Conservation (phyloP, 2,329 filamentous ascomycete genomes). For the Sordariomycetes sp. region DNA sequence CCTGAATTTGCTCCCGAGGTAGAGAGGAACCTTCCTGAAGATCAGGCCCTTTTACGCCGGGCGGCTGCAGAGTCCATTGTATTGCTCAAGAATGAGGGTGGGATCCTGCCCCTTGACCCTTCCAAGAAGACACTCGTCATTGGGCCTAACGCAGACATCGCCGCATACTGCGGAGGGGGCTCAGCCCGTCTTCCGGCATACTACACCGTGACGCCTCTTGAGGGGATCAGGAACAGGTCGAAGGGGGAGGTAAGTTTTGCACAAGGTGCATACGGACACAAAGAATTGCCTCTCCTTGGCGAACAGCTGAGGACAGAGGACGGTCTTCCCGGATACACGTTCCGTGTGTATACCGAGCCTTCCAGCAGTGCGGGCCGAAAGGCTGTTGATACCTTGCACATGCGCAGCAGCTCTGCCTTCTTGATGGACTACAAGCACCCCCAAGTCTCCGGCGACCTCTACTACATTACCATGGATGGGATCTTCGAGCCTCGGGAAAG, state of each 20-base stretch:
- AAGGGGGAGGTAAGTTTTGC: constrained; percentile 29
- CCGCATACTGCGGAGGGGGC: constrained; percentile 49
- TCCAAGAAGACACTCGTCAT: constrained; percentile 37
- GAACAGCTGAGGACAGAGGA: constrained; percentile 33
- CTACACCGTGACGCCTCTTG: constrained; percentile 58
- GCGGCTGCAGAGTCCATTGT: constrained; percentile 59
- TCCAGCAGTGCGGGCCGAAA: constrained; percentile 31
- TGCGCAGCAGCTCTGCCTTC: constrained; percentile 33
- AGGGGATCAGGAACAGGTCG: constrained; percentile 49
- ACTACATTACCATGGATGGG: constrained; percentile 49
- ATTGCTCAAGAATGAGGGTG: constrained; percentile 58
- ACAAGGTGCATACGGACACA: constrained; percentile 51
- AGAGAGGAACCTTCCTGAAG: constrained; percentile 44
- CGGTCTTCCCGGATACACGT: constrained; percentile 43
- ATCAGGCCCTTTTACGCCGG: constrained; percentile 48
- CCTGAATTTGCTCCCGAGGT: constrained; percentile 40
- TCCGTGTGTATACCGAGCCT: constrained; percentile 49
- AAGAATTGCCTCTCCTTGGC: constrained; percentile 46
- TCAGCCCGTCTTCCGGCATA: constrained; percentile 48
- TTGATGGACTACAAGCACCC: constrained; percentile 37
- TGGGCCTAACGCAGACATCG: constrained; percentile 42
- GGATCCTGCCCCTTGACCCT: constrained; percentile 32
- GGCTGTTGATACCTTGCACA: constrained; percentile 33
- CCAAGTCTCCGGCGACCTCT: constrained; percentile 34
- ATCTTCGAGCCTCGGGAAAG: constrained; percentile 46